A percentile compares a stretch with the other conserved stretches of the same genome.
Conservation (phyloP, 768 basidiomycete species). For the Mycena galopus region DNA sequence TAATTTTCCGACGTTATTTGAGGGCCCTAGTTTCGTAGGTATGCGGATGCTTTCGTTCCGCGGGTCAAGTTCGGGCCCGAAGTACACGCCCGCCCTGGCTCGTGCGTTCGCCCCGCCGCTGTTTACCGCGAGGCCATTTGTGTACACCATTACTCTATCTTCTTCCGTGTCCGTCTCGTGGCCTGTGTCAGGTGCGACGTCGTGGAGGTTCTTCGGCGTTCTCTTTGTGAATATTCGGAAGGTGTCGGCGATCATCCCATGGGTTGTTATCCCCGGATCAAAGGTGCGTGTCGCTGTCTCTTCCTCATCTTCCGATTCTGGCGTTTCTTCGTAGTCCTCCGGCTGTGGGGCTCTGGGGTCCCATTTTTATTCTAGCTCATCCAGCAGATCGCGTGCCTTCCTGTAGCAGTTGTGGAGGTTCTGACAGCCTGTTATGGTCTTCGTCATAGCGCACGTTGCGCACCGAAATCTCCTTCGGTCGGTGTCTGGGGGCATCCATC, state of each 20-base stretch:
- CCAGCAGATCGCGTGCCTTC: neutral
- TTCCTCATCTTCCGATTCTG: neutral
- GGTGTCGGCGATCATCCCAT: too few species aligned
- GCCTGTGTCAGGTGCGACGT: neutral
- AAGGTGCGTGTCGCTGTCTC: neutral
- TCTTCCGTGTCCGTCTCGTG: neutral
- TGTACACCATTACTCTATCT: neutral
- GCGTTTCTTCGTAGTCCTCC: neutral
- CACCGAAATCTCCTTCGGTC: neutral
- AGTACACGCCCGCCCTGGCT: too few species aligned
- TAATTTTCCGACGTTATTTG: too few species aligned
- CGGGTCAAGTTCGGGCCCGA: too few species aligned
- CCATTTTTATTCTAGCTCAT: too few species aligned
- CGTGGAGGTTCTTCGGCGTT: neutral
- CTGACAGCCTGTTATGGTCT: neutral
- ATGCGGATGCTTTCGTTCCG: too few species aligned
- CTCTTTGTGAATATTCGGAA: too few species aligned
- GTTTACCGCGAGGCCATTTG: neutral
- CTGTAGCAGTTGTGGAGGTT: neutral
- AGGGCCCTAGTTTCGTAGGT: too few species aligned
- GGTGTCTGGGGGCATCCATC: too few species aligned
- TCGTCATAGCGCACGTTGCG: neutral
- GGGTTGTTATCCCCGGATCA: constrained; percentile 5
- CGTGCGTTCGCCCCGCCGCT: neutral
- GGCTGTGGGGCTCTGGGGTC: constrained; percentile 6